Percentiles rank a stretch among this genome's conserved stretches.
Conservation (phyloP, 202 grass and related monocot genomes). For the Carex arenaria region DNA sequence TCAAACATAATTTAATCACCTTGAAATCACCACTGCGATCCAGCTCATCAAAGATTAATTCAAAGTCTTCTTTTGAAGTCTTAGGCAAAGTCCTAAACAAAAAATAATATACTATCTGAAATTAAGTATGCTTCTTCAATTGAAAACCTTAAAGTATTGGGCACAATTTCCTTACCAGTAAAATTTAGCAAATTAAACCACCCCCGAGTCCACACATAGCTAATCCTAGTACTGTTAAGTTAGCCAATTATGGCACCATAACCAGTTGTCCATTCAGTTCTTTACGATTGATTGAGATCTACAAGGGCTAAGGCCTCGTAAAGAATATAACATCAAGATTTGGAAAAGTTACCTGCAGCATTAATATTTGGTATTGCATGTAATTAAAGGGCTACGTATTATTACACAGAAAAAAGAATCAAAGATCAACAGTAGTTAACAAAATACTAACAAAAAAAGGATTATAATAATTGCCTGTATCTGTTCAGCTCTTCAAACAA, state of each 20-base stretch:
- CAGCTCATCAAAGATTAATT: constrained; percentile 86
- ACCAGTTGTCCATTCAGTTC: not conserved
- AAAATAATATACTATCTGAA: not conserved
- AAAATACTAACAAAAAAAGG: constrained; percentile 18
- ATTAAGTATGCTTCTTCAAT: not conserved
- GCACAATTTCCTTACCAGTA: not conserved
- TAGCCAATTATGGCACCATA: not conserved
- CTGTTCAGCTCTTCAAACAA: constrained; percentile 90
- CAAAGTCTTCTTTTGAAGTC: constrained; percentile 94
- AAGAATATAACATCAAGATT: not conserved
- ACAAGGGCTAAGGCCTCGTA: not conserved
- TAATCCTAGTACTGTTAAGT: not conserved
- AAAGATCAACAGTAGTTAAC: not conserved
- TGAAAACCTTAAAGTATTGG: not conserved
- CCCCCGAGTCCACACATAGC: not conserved
- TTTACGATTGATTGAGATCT: not conserved
- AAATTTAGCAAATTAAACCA: not conserved
- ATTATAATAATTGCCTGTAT: constrained; percentile 50
- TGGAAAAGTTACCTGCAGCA: not conserved
- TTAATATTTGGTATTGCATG: not conserved
- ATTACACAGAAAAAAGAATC: not conserved
- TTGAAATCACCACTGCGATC: constrained; percentile 97
- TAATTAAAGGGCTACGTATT: not conserved
- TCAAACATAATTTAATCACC: constrained; percentile 33
- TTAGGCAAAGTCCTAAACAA: constrained; percentile 75